Evolutionary conservation across 2,329 filamentous ascomycete species (phyloP).

Genomic region (Diaporthe sp.): DNA sequence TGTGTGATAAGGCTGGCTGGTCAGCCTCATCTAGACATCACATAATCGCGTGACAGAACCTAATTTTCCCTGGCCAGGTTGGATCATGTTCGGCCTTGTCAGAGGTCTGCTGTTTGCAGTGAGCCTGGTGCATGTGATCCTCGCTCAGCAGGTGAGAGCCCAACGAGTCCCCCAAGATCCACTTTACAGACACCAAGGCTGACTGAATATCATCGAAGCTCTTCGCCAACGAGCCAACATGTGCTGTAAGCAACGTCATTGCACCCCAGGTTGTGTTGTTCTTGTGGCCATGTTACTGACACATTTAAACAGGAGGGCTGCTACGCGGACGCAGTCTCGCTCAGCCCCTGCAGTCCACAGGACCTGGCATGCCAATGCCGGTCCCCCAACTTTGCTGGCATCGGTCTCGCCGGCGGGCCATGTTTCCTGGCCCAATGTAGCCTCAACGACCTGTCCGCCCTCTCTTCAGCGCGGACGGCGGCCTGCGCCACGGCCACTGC

Average conservation of each 20-base stretch:
- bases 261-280: no score
- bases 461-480: conserved; percentile 14
- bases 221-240: conserved; percentile 29
- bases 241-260: conserved; percentile 4
- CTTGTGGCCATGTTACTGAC: not conserved
- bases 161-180: not conserved
- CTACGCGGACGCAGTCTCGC: conserved; percentile 13
- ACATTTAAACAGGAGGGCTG: not conserved
- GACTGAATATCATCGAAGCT: not conserved
- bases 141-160: conserved; percentile 33
- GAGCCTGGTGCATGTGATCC: conserved; percentile 18
- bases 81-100: conserved; percentile 19
- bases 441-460: conserved; percentile 8
- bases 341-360: not conserved
- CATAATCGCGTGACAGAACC: conserved; percentile 17
- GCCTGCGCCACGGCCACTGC: conserved; percentile 2
- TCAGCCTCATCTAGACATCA: conserved; percentile 30
- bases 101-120: not conserved
- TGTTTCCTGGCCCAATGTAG: conserved; percentile 26
- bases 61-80: conserved; percentile 16
- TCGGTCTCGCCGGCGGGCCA: conserved; percentile 24
- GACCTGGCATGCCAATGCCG: conserved; percentile 28
- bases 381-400: not conserved
- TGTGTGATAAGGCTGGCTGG: conserved; percentile 27
- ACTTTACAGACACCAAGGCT: conserved; percentile 21